phyloP scores from a whole-genome alignment of 345 rosid genomes.

The Brassica carinata region DNA sequence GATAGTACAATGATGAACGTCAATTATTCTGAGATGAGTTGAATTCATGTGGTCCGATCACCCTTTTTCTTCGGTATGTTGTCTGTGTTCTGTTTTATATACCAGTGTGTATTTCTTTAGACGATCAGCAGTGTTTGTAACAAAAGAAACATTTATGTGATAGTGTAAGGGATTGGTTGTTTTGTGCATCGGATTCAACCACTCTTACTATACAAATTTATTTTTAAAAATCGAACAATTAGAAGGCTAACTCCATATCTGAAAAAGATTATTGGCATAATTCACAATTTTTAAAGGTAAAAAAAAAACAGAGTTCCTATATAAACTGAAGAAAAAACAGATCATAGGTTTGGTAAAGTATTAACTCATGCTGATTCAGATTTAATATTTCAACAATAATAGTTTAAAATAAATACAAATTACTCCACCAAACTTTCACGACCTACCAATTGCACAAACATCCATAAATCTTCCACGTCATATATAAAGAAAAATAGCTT shows the following conservation, averaged over 20 bases:
- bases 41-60: conserved; percentile 10
- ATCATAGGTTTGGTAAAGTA: conserved; percentile 18
- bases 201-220: too few relatives aligned
- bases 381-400: neutral
- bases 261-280: too few relatives aligned
- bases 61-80: conserved; percentile 26
- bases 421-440: conserved; percentile 11
- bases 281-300: neutral
- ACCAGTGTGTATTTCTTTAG: neutral
- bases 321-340: neutral
- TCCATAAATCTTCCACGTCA: conserved; percentile 17
- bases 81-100: conserved; percentile 17
- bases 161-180: too few relatives aligned
- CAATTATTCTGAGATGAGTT: conserved; percentile 26
- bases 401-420: neutral
- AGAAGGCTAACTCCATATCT: too few relatives aligned
- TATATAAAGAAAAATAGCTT: neutral
- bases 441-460: conserved; percentile 36
- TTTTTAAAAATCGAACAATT: too few relatives aligned
- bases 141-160: neutral
- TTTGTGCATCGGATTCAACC: too few relatives aligned
- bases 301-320: neutral
- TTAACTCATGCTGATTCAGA: neutral
- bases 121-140: neutral
- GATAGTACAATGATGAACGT: conserved; percentile 24